Evolutionary conservation across 2,329 filamentous ascomycete species (phyloP).

Genomic region (Colletotrichum sp.): DNA sequence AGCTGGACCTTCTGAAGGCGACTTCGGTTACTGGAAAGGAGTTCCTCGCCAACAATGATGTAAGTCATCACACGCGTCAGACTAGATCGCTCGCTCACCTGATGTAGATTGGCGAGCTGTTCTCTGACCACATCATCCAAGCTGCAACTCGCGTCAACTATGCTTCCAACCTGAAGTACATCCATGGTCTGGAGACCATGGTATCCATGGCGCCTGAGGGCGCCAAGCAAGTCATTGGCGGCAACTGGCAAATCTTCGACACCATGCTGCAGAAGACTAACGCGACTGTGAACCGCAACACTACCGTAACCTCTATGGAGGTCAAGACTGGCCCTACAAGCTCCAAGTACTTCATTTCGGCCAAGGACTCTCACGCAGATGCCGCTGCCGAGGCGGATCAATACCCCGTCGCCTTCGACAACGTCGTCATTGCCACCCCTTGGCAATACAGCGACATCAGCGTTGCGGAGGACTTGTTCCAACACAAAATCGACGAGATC

Average conservation of each 20-base stretch:
- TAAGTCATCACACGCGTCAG: constrained; percentile 26
- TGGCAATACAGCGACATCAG: constrained; percentile 80
- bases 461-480: constrained; percentile 68
- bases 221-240: constrained; percentile 78
- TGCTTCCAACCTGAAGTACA: constrained; percentile 82
- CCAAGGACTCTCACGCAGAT: constrained; percentile 28
- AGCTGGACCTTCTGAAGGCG: constrained; percentile 69
- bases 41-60: constrained; percentile 70
- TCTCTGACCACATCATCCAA: constrained; percentile 84
- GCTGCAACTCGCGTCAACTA: constrained; percentile 94
- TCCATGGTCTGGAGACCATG: constrained; percentile 91
- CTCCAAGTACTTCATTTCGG: constrained; percentile 53
- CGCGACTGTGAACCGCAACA: constrained; percentile 68
- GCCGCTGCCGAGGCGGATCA: constrained; percentile 32
- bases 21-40: constrained; percentile 77
- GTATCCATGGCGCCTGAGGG: constrained; percentile 89
- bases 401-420: constrained; percentile 69
- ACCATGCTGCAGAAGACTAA: constrained; percentile 73
- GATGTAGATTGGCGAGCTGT: constrained; percentile 64
- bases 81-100: background rate
- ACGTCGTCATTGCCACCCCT: constrained; percentile 82
- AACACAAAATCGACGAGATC: constrained; percentile 74
- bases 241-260: constrained; percentile 96
- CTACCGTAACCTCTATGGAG: constrained; percentile 67
- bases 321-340: constrained; percentile 43